These are phyloP conservation scores for Staphylotrichum tortipilum DNA, from an alignment of 495 filamentous ascomycete genomes.

Conservation along the genomic window DNA sequence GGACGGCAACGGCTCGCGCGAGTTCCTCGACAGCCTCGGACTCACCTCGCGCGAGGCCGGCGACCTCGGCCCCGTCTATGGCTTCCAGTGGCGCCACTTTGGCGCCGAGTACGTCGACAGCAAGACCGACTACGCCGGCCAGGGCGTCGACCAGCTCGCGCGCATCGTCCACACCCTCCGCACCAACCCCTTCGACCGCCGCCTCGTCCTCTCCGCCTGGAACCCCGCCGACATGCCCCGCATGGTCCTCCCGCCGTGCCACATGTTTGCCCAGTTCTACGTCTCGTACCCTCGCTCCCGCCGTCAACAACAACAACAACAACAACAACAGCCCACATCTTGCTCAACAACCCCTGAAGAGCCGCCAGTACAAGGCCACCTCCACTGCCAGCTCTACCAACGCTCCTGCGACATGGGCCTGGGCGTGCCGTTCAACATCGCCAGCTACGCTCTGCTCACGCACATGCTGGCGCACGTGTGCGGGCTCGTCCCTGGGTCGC, in stretches of 20 bases:
- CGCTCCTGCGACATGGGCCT: constrained; percentile 95
- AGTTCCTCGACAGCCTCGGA: constrained; percentile 76
- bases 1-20: constrained; percentile 92
- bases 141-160: constrained; percentile 87
- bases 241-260: constrained; percentile 95
- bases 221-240: constrained; percentile 75
- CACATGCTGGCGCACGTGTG: constrained; percentile 88
- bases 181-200: constrained; percentile 73
- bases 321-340: constrained; percentile 10
- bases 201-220: constrained; percentile 88
- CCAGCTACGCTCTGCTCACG: constrained; percentile 82
- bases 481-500: constrained; percentile 69
- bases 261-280: constrained; percentile 99
- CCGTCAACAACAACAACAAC: constrained; percentile 11
- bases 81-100: constrained; percentile 98
- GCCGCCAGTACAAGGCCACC: constrained; percentile 46
- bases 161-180: constrained; percentile 76
- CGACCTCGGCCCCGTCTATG: constrained; percentile 93
- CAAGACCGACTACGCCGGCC: constrained; percentile 71
- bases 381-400: constrained; percentile 86
- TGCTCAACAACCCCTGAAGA: background rate
- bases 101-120: constrained; percentile 79
- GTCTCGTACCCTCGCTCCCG: constrained; percentile 58
- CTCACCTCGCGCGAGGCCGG: constrained; percentile 70
- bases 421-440: constrained; percentile 96